These are phyloP conservation scores for Chamaecyparis obtusa DNA, from an alignment of 75 land plant species.

Conservation along the genomic window DNA sequence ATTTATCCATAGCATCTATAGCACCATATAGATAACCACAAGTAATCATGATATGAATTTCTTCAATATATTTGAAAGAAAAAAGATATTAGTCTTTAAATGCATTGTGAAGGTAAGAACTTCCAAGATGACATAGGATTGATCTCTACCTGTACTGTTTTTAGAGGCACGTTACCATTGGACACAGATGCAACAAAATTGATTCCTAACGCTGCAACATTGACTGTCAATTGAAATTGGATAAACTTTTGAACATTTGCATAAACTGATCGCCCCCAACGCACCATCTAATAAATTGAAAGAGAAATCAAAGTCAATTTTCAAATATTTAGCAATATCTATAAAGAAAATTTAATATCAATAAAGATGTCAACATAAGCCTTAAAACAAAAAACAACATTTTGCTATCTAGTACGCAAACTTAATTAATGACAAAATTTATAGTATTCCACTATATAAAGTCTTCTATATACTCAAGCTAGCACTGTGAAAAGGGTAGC, in stretches of 20 bases:
- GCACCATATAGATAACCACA: not conserved
- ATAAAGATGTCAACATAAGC: not conserved
- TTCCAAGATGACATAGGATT: not conserved
- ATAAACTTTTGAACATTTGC: constrained; percentile 90
- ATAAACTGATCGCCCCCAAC: constrained; percentile 90
- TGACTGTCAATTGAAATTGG: constrained; percentile 90
- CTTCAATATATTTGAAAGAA: not conserved
- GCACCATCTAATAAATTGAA: constrained; percentile 49
- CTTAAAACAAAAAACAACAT: not conserved
- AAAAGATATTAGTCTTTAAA: not conserved
- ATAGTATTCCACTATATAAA: not conserved
- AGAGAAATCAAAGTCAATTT: not conserved
- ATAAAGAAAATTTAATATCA: not conserved
- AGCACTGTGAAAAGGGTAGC: not conserved
- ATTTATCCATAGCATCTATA: constrained; percentile 81
- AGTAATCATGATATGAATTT: not conserved
- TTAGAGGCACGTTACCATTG: constrained; percentile 77
- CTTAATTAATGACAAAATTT: not conserved
- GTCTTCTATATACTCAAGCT: not conserved
- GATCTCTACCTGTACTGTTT: constrained; percentile 57
- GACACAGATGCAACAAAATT: constrained; percentile 79
- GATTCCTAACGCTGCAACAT: constrained; percentile 78
- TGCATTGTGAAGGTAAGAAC: not conserved
- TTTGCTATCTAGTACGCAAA: not conserved
- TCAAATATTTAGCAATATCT: not conserved